These are phyloP conservation scores for Mortierella claussenii DNA, from an alignment of 192 early-diverging fungal genomes.

Conservation along the genomic window DNA sequence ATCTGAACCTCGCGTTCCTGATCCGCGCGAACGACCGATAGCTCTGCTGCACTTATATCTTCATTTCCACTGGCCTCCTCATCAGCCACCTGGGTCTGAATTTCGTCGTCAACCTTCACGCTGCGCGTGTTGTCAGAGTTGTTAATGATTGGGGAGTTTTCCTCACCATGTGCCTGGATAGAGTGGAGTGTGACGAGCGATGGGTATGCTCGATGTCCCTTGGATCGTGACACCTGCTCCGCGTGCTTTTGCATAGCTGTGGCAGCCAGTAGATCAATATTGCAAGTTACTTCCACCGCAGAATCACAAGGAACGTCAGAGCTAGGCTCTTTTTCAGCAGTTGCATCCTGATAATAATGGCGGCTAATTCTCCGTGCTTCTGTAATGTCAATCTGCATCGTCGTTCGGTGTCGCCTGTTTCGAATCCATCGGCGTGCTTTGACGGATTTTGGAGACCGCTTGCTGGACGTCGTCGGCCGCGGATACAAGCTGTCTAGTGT, in stretches of 20 bases:
- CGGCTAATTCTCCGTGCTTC: too few species aligned
- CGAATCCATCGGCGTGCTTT: too few species aligned
- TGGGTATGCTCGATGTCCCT: conserved; percentile 12
- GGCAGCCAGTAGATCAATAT: conserved; percentile 11
- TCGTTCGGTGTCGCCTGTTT: too few species aligned
- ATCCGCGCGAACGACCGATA: conserved; percentile 10
- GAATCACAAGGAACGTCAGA: conserved; percentile 32
- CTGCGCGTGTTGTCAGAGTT: neutral
- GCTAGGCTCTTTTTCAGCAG: conserved; percentile 8
- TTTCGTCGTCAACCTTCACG: neutral
- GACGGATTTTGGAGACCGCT: too few species aligned
- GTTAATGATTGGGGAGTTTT: conserved; percentile 5
- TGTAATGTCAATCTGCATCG: too few species aligned
- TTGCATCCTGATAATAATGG: too few species aligned
- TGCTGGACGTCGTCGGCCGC: too few species aligned
- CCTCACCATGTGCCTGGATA: conserved; percentile 32
- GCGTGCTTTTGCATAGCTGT: conserved; percentile 24
- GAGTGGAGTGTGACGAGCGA: conserved; percentile 32
- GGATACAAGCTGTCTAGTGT: too few species aligned
- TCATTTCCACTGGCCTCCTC: neutral
- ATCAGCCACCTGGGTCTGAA: neutral
- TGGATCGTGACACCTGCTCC: neutral
- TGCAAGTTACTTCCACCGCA: conserved; percentile 23
- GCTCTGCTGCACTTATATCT: conserved; percentile 3
- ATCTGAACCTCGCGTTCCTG: conserved; percentile 31